Conservation (phyloP, 2,329 filamentous ascomycete genomes). For the Penicillium sp. region DNA sequence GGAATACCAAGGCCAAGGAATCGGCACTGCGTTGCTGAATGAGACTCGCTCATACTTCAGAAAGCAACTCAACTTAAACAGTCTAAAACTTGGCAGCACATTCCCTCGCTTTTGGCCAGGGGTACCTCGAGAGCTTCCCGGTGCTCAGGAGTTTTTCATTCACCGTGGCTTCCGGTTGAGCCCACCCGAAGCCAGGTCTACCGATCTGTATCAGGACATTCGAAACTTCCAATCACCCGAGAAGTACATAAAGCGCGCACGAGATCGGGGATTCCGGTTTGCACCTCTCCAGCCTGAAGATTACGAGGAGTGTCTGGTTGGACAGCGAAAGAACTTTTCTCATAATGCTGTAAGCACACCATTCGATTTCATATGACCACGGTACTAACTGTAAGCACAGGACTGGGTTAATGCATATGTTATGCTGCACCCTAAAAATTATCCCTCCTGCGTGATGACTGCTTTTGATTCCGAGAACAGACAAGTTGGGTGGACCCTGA, state of each 20-base stretch:
- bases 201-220: slow-evolving; percentile 42
- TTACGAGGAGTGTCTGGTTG: slow-evolving; percentile 38
- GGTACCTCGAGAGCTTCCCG: slow-evolving; percentile 38
- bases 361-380: neutral
- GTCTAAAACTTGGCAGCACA: slow-evolving; percentile 25
- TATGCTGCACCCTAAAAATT: slow-evolving; percentile 30
- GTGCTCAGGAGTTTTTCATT: slow-evolving; percentile 38
- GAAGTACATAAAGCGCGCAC: slow-evolving; percentile 34
- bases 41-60: slow-evolving; percentile 27
- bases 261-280: slow-evolving; percentile 36
- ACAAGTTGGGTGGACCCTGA: slow-evolving; percentile 46
- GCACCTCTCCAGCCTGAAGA: slow-evolving; percentile 32
- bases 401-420: slow-evolving; percentile 43
- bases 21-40: slow-evolving; percentile 37
- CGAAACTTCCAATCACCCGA: slow-evolving; percentile 31
- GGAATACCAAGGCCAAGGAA: slow-evolving; percentile 32
- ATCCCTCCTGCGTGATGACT: slow-evolving; percentile 41
- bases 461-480: slow-evolving; percentile 36
- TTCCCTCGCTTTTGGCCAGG: slow-evolving; percentile 47
- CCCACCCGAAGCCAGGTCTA: slow-evolving; percentile 22
- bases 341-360: slow-evolving; percentile 30
- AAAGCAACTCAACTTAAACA: slow-evolving; percentile 22
- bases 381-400: slow-evolving; percentile 18
- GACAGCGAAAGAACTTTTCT: slow-evolving; percentile 39
- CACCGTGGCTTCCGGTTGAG: slow-evolving; percentile 39